phyloP scores from a whole-genome alignment of 2,329 filamentous ascomycete species.

The Metarhizium sp. region DNA sequence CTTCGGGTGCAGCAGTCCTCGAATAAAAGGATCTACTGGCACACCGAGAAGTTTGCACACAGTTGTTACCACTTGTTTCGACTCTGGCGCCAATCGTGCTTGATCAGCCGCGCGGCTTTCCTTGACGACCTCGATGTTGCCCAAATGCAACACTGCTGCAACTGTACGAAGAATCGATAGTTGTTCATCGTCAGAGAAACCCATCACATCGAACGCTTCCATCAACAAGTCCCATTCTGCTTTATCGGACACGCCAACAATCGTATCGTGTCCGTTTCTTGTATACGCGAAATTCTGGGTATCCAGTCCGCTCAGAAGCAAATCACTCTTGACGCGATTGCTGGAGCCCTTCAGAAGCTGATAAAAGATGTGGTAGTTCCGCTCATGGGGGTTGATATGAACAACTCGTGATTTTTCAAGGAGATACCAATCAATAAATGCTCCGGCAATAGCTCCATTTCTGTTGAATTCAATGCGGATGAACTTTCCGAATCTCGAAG shows the following conservation, averaged over 20 bases:
- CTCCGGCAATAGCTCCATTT: constrained; percentile 82
- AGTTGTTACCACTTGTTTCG: constrained; percentile 63
- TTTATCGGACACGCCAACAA: constrained; percentile 78
- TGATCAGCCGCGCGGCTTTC: constrained; percentile 89
- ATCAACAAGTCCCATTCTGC: constrained; percentile 86
- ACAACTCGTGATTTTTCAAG: constrained; percentile 98
- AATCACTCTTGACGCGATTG: constrained; percentile 59
- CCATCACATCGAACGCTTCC: constrained; percentile 92
- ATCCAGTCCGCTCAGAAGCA: constrained; percentile 65
- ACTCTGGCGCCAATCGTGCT: constrained; percentile 69
- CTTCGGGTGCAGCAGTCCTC: constrained; percentile 80
- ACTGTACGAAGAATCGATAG: constrained; percentile 74
- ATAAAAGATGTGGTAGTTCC: constrained; percentile 97
- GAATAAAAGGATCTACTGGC: constrained; percentile 72
- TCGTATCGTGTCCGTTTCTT: constrained; percentile 81
- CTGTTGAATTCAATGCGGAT: constrained; percentile 93
- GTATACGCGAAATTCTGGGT: constrained; percentile 90
- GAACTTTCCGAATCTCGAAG: constrained; percentile 96
- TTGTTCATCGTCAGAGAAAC: constrained; percentile 80
- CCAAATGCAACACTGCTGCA: constrained; percentile 84
- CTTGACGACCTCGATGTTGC: constrained; percentile 82
- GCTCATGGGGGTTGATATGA: constrained; percentile 73
- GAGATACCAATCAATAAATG: constrained; percentile 97
- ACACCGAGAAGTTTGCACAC: constrained; percentile 83
- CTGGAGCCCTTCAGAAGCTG: constrained; percentile 85